These are phyloP conservation scores for Penicillium thymicola DNA, from an alignment of 2,329 filamentous ascomycete genomes.

Conservation along the genomic window DNA sequence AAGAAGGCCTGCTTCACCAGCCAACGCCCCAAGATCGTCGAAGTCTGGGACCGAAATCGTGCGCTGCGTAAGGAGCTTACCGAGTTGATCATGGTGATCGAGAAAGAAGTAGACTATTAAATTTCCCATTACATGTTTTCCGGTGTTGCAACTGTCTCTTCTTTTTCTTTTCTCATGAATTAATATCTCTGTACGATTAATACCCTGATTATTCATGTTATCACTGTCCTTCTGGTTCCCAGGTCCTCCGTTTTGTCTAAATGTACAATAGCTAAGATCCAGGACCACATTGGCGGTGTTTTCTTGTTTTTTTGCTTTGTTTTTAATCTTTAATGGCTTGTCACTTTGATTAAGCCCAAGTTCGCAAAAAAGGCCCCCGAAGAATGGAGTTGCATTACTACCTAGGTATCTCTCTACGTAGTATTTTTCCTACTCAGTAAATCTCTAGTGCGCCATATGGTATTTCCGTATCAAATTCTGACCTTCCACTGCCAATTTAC, in stretches of 20 bases:
- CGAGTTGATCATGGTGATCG: conserved; percentile 43
- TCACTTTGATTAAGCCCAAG: not conserved
- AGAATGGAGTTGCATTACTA: conserved; percentile 16
- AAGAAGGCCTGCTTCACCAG: conserved; percentile 42
- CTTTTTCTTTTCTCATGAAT: conserved; percentile 11
- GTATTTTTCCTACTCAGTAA: too few relatives aligned
- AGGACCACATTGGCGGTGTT: not conserved
- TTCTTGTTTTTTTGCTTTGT: not conserved
- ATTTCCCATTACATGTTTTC: conserved; percentile 1
- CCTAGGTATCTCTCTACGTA: not conserved
- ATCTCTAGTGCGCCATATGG: too few relatives aligned
- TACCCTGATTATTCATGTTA: conserved; percentile 19
- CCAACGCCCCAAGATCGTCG: conserved; percentile 38
- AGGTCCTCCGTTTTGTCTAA: conserved; percentile 4
- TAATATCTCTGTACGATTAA: conserved; percentile 25
- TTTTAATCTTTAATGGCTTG: conserved; percentile 1
- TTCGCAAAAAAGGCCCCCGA: conserved; percentile 11
- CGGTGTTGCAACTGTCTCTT: conserved; percentile 1
- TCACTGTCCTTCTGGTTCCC: conserved; percentile 1
- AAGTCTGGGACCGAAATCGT: conserved; percentile 41
- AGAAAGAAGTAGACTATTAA: conserved; percentile 39
- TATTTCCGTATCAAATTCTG: too few relatives aligned
- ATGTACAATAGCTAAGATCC: conserved; percentile 4
- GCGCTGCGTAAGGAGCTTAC: conserved; percentile 42
- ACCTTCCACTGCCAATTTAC: too few relatives aligned